Conservation (phyloP, 768 basidiomycete species). For the Pisolithus orientalis region DNA sequence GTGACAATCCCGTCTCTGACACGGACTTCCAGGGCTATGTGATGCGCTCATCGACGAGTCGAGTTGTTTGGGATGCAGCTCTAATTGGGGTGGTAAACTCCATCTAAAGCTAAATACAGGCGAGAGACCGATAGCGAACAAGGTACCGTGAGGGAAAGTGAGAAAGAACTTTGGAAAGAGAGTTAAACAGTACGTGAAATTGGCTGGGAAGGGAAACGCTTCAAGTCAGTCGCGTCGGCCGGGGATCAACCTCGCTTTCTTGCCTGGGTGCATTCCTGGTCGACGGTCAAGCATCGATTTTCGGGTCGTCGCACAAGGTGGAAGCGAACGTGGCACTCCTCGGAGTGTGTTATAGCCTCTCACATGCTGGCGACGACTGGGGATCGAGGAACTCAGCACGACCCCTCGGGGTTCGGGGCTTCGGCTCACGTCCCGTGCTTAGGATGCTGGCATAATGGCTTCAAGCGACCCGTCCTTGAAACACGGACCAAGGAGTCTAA, state of each 20-base stretch:
- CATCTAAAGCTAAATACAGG: constrained; percentile 20
- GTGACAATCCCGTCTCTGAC: too few species aligned
- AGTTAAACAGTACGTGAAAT: constrained; percentile 79
- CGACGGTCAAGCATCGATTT: too few species aligned
- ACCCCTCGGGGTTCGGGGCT: too few species aligned
- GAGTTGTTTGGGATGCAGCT: constrained; percentile 84
- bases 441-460: constrained; percentile 75
- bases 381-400: too few species aligned
- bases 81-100: constrained; percentile 76
- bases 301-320: too few species aligned
- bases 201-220: constrained; percentile 58
- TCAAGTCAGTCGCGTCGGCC: too few species aligned
- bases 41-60: constrained; percentile 39
- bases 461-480: constrained; percentile 80
- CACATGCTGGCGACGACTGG: too few species aligned
- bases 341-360: too few species aligned
- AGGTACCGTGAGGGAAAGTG: constrained; percentile 80
- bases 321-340: too few species aligned
- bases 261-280: too few species aligned
- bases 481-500: constrained; percentile 86
- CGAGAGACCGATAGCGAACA: constrained; percentile 37
- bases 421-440: constrained; percentile 35
- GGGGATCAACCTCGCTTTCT: too few species aligned
- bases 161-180: constrained; percentile 79
- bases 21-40: too few species aligned